Base-by-base conservation (phyloP, 495 filamentous ascomycete genomes). In the Penicillium paradoxum region DNA sequence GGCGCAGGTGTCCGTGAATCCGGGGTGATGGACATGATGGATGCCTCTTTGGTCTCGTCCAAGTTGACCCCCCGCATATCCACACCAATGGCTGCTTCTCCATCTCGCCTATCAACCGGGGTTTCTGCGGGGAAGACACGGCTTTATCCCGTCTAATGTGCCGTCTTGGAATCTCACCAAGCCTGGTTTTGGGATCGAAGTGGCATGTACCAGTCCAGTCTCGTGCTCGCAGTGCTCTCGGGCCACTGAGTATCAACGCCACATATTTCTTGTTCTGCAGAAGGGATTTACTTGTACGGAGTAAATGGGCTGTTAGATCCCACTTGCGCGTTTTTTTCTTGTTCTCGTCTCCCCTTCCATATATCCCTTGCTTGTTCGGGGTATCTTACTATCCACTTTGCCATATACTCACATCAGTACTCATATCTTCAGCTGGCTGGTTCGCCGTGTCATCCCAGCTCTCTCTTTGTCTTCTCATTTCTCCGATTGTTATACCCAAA, bases 351-450 rank as follows among this genome's bases (percentile, higher is more conserved):
- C 6, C 45, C 56, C 36, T 39, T 22, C 36, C 33, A n/a, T 49
- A 42, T 45, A 33, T 22, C 58, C 58, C 58, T 58, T 57, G 51
- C 58, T 34, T 58, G 18, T 39, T 32, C 18, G 24, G n/a, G 55
- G 51, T 25, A 61, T 61, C 32, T 44, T n/a, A 45, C 33, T 53
- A 53, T 57, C 32, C 40, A 39, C 30, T 27, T 39, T 18, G 41
- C 4, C 21, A n/a, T 19, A 40, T 27, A 49, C 10, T 40, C 3
- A 17, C 29, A 11, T 11, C 2, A 8, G 29, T 6, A 9, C 29
- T 32, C 17, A 51, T 18, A 18, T 30, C 10, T 27, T 7, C 3
- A 50, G 15, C 15, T 2, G 15, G 24, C 6, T 29, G 2, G 15
- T 32, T 43, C 14, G 1, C 27, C 40, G 48, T 49, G n/a, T 32